Base-by-base conservation (phyloP, 2,329 filamentous ascomycete genomes). In the Dothideomycetidae sp. region DNA sequence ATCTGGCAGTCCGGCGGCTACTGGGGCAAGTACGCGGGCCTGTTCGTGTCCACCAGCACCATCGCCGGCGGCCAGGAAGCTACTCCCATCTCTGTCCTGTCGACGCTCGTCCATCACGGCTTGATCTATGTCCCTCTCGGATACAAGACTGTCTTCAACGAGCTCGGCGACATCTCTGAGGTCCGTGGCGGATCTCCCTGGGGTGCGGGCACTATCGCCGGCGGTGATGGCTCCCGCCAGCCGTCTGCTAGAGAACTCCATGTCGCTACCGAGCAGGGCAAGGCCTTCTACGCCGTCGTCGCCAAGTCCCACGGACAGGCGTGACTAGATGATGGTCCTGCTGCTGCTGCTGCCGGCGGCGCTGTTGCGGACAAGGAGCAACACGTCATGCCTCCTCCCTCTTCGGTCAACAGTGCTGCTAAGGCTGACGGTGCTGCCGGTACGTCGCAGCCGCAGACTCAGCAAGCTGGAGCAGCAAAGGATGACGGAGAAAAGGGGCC, bases 91-190 rank as follows among this genome's bases (percentile, higher is more conserved):
- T 69, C 78, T 21, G 66, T 78, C 56, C 75, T 96, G 73, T 84
- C 78, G 54, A 96, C 88, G 12, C 68, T 96, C 38, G 61, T 78
- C 43, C 90, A 96, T 66, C 90, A 96, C 68, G 90, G 90, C 53
- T 80, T 96, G 65, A 79, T 90, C 68, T 96, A 80, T 60, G 85
- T 96, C n/a, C 90, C 90, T 33, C 70, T 96, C 38, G 90, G 90
- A 39, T 96, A 93, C 70, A 78, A 81, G 63, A 81, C 78, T 52
- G 64, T 75, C 34, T 94, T 93, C 56, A 56, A 56, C 42, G 62
- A 75, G 46, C 62, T 93, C 47, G 57, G 76, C 47, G 78, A 86
- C 62, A 59, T 93, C 23, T 56, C 55, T 18, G 85, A 94, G 68
- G 70, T 90, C 45, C 82, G 81, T 57, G 90, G 90, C 53, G 90